phyloP scores from a whole-genome alignment of 1,284 basidiomycete genomes.

The Ceratorhiza oryzae-sativae region DNA sequence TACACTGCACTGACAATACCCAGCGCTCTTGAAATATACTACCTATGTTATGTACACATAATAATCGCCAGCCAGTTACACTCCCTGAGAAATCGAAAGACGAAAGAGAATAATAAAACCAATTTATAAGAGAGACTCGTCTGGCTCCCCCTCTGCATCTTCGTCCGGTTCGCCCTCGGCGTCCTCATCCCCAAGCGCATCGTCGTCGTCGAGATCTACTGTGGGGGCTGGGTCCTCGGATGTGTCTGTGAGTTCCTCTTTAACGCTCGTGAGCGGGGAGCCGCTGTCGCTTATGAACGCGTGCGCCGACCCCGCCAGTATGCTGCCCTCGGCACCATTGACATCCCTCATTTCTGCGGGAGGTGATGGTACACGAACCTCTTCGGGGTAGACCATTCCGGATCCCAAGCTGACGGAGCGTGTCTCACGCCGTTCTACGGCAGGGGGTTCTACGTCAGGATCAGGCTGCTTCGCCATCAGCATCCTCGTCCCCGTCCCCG shows the following conservation, averaged over 20 bases:
- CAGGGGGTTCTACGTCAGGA: slow-evolving; percentile 16
- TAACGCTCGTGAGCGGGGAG: slow-evolving; percentile 29
- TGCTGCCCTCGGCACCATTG: slow-evolving; percentile 5
- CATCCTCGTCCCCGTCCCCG: slow-evolving; percentile 40
- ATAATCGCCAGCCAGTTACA: slow-evolving; percentile 21
- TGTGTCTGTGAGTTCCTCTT: slow-evolving; percentile 43
- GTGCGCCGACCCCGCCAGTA: slow-evolving; percentile 4
- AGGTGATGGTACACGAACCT: slow-evolving; percentile 2
- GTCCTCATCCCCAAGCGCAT: slow-evolving; percentile 55
- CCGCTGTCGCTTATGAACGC: slow-evolving; percentile 22
- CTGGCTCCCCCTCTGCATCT: slow-evolving; percentile 54
- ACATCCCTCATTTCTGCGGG: background rate
- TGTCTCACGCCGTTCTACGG: slow-evolving; percentile 8
- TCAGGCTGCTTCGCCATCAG: slow-evolving; percentile 42
- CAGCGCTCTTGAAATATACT: slow-evolving; percentile 18
- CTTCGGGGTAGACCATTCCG: slow-evolving; percentile 29
- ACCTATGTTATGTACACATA: slow-evolving; percentile 40
- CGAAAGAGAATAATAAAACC: background rate
- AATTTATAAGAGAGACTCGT: slow-evolving; percentile 47
- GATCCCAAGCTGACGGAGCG: slow-evolving; percentile 38
- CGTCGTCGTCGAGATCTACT: slow-evolving; percentile 49
- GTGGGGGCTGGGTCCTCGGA: slow-evolving; percentile 45
- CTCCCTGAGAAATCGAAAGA: background rate
- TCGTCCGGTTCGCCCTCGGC: slow-evolving; percentile 47
- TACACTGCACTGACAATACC: slow-evolving; percentile 35